Base-by-base conservation (phyloP, 2,329 filamentous ascomycete genomes). In the Xylariaceae sp. region DNA sequence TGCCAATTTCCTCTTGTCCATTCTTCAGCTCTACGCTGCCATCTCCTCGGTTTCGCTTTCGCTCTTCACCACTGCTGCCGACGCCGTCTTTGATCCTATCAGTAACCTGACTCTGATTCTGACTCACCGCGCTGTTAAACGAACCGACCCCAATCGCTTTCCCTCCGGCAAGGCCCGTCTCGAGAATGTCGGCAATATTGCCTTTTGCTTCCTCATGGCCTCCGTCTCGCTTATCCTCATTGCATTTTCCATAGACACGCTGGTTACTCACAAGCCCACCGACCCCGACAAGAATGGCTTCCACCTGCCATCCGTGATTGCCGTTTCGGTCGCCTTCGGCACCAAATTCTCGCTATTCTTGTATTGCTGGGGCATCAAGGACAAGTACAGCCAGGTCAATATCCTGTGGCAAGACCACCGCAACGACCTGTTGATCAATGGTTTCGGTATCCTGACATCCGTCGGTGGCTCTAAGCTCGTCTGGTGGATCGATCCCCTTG, bases 381-480 rank as follows among this genome's bases (percentile, higher is more conserved):
- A 96, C 74, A 88, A 89, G 65, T 96, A 97, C 76, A 90, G 85
- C 57, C 91, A 96, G 71, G 84, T 96, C 60, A 83, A 88, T 54
- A 96, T 96, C 68, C 76, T 97, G 11, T 96, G 91, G 91, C 89
- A 95, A 71, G 92, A 97, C 67, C 94, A 99, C 74, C 86, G 94
- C 58, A 99, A 99, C 68, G 94, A 99, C 68, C 78, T 99, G n/a
- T 79, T 96, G 65, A 90, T 99, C 79, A 99, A 97, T 70, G 90
- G 90, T 51, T 90, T 95, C 63, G 91, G 88, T 81, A 85, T 97
- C 60, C 73, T 96, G 52, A 96, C 91, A 1, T 92, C 88, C 2
- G 86, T 96, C n/a, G 89, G 90, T 53, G 94, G 94, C 35, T 84
- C 85, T 60, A 95, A 95, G 76, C 77, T 97, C 27, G 76, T 78